Evolutionary conservation across 163 green algal species (phyloP).

Genomic region (Chlamydomonas reinhardtii): DNA sequence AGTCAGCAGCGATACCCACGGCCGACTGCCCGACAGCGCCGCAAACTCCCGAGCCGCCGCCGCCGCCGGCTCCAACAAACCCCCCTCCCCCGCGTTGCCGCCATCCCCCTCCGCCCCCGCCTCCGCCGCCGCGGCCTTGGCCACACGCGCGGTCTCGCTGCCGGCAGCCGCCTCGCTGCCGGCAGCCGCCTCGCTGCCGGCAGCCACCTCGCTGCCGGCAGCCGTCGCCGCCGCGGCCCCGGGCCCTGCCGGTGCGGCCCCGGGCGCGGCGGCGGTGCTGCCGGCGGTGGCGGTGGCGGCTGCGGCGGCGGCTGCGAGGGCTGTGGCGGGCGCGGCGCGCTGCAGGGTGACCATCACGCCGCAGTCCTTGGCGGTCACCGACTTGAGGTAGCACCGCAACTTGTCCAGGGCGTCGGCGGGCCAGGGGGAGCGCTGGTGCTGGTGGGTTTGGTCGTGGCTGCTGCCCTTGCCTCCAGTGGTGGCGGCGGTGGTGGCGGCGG

Average conservation of each 20-base stretch:
- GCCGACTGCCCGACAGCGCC: too few relatives aligned
- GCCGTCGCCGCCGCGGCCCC: not conserved
- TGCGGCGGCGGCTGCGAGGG: not conserved
- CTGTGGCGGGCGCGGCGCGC: conserved; percentile 33
- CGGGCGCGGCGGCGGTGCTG: not conserved
- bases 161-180: too few relatives aligned
- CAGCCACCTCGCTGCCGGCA: not conserved
- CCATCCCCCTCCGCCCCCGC: too few relatives aligned
- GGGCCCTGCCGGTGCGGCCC: too few relatives aligned
- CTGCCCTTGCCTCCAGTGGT: not conserved
- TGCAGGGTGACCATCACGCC: conserved; percentile 70
- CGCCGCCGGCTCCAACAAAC: too few relatives aligned
- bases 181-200: too few relatives aligned
- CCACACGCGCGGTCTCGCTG: too few relatives aligned
- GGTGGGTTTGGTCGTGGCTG: too few relatives aligned
- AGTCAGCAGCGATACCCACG: too few relatives aligned
- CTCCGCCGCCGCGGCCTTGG: too few relatives aligned
- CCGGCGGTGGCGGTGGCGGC: not conserved
- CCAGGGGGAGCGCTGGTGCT: not conserved
- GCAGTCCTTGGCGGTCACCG: conserved; percentile 78
- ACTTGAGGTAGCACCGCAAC: conserved; percentile 67
- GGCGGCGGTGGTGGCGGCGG: not conserved
- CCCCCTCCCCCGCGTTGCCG: too few relatives aligned
- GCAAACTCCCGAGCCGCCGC: too few relatives aligned
- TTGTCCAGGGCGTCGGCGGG: not conserved